phyloP scores from a whole-genome alignment of 352 stramenopile genomes.

The Pythium phragmiticola region DNA sequence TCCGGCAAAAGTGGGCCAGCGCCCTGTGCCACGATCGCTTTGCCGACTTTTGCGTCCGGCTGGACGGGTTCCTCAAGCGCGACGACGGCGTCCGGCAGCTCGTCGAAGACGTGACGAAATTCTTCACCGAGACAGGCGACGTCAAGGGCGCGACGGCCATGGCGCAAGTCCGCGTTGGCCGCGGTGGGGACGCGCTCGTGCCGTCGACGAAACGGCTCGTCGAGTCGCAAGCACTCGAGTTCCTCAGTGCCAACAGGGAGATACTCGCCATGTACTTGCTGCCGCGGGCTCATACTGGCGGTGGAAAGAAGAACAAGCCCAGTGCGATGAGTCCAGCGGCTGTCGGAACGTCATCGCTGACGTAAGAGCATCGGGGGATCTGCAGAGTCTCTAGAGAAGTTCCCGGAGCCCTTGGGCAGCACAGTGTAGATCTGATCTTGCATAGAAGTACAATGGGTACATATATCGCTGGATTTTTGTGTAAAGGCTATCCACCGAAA shows the following conservation, averaged over 20 bases:
- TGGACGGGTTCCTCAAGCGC: constrained; percentile 60
- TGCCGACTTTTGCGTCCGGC: constrained; percentile 58
- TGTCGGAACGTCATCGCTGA: background rate
- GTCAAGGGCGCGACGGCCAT: constrained; percentile 58
- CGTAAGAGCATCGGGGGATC: background rate
- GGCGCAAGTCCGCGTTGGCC: constrained; percentile 63
- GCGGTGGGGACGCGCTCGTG: constrained; percentile 51
- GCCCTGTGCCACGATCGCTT: constrained; percentile 83
- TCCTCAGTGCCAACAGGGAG: constrained; percentile 71
- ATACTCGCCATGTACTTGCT: constrained; percentile 84
- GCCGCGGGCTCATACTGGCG: constrained; percentile 27
- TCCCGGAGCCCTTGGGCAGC: too few species aligned
- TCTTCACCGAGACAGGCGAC: constrained; percentile 65
- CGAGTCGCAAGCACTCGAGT: constrained; percentile 75
- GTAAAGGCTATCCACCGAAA: too few species aligned
- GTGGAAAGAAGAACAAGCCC: constrained; percentile 24
- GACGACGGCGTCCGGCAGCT: constrained; percentile 68
- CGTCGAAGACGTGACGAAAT: constrained; percentile 56
- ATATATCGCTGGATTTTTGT: too few species aligned
- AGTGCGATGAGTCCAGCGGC: background rate
- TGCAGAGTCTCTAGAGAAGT: too few species aligned
- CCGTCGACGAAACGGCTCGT: constrained; percentile 75
- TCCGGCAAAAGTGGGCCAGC: constrained; percentile 70
- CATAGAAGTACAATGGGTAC: too few species aligned
- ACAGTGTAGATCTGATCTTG: too few species aligned